Evolutionary conservation across 2,329 filamentous ascomycete genomes (phyloP).

Genomic region (Fusarium humuli): DNA sequence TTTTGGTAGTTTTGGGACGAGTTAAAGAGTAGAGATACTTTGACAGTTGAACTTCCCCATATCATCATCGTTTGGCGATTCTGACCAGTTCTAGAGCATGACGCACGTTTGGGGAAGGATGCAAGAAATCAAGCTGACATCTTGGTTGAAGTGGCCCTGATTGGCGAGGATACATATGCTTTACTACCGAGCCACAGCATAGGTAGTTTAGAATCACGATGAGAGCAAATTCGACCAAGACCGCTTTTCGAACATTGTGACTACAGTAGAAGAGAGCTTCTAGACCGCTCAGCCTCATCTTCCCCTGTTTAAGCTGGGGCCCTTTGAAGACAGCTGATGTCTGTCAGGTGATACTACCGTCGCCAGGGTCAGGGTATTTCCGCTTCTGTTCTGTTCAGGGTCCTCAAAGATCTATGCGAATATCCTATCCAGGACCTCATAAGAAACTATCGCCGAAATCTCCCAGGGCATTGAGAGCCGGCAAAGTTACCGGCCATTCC

Average conservation of each 20-base stretch:
- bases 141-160: not conserved
- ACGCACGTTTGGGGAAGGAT: conserved; percentile 16
- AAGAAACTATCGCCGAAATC: conserved; percentile 29
- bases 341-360: conserved; percentile 1
- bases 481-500: conserved; percentile 19
- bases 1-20: conserved; percentile 8
- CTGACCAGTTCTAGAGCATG: conserved; percentile 4
- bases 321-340: not conserved
- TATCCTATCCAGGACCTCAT: conserved; percentile 17
- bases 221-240: not conserved
- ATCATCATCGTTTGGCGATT: not conserved
- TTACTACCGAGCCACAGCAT: not conserved
- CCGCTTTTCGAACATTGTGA: not conserved
- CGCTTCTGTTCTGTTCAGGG: not conserved
- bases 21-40: not conserved
- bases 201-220: not conserved
- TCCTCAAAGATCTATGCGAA: not conserved
- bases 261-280: not conserved
- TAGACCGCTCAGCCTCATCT: not conserved
- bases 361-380: conserved; percentile 5
- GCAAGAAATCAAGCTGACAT: not conserved
- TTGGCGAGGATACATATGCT: conserved; percentile 5
- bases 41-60: not conserved
- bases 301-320: not conserved
- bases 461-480: not conserved